Conservation (phyloP, 73 alveolate species). For the Tetrahymena thermophila region DNA sequence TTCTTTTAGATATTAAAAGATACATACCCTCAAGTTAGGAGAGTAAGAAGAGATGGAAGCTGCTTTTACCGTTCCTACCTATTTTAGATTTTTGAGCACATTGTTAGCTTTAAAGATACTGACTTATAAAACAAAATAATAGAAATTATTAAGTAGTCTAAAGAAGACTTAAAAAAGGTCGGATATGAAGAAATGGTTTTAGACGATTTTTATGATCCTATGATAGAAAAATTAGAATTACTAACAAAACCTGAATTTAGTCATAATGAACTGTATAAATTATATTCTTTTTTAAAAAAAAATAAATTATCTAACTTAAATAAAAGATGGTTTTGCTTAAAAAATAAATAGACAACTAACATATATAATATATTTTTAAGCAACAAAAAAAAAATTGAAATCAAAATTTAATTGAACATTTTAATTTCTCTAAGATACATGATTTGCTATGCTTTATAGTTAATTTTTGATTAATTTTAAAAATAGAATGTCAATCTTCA, state of each 20-base stretch:
- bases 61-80: conserved; percentile 77
- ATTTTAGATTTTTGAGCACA: conserved; percentile 65
- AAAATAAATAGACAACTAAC: not conserved
- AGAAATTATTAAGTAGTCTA: conserved; percentile 39
- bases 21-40: conserved; percentile 36
- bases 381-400: not conserved
- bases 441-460: not conserved
- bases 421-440: not conserved
- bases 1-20: conserved; percentile 5
- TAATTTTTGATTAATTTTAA: not conserved
- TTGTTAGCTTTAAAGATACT: conserved; percentile 22
- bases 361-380: not conserved
- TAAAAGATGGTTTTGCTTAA: no score
- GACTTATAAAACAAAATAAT: conserved; percentile 5
- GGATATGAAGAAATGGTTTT: conserved; percentile 73
- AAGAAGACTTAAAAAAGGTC: conserved; percentile 46
- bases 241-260: conserved; percentile 33
- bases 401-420: no score
- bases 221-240: conserved; percentile 12
- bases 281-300: not conserved
- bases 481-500: conserved; percentile 33
- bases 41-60: conserved; percentile 81
- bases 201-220: conserved; percentile 67
- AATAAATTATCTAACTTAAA: not conserved
- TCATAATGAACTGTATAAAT: not conserved